phyloP scores from a whole-genome alignment of 805 yeast species.

The Wickerhamomyces strasburgensis region DNA sequence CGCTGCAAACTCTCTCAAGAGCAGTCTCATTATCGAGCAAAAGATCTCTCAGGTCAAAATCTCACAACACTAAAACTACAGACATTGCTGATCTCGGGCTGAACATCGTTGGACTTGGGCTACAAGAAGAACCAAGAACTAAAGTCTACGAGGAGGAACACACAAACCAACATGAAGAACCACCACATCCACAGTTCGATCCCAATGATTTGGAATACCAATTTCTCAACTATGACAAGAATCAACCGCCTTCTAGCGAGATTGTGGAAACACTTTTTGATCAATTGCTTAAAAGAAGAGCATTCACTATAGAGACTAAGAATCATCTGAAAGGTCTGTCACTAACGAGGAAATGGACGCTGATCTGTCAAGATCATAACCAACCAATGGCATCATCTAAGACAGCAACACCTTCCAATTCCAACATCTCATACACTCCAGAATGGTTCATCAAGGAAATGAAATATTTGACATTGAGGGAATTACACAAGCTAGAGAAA shows the following conservation, averaged over 20 bases:
- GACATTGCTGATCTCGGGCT: slow-evolving; percentile 20
- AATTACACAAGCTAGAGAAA: slow-evolving; percentile 23
- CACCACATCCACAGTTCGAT: not conserved
- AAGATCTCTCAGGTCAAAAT: too few relatives aligned
- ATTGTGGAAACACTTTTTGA: slow-evolving; percentile 20
- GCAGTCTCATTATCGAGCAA: slow-evolving; percentile 4
- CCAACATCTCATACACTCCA: slow-evolving; percentile 7
- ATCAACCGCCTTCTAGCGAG: slow-evolving; percentile 25
- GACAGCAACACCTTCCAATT: not conserved
- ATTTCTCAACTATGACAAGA: slow-evolving; percentile 24
- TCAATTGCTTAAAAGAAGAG: slow-evolving; percentile 15
- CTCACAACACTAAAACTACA: too few relatives aligned
- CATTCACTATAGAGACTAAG: slow-evolving; percentile 21
- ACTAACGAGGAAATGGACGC: slow-evolving; percentile 22
- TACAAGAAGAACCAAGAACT: slow-evolving; percentile 4
- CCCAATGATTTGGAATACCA: slow-evolving; percentile 16
- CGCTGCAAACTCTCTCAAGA: slow-evolving; percentile 5
- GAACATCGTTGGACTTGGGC: slow-evolving; percentile 21
- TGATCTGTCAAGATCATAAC: slow-evolving; percentile 24
- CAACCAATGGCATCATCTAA: not conserved
- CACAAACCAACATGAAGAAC: not conserved
- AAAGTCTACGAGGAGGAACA: slow-evolving; percentile 6
- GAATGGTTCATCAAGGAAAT: slow-evolving; percentile 19
- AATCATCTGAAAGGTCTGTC: slow-evolving; percentile 15
- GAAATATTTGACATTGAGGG: slow-evolving; percentile 12